These are phyloP conservation scores for Cyclospora cayetanensis DNA, from an alignment of 169 alveolate species.

Conservation along the genomic window DNA sequence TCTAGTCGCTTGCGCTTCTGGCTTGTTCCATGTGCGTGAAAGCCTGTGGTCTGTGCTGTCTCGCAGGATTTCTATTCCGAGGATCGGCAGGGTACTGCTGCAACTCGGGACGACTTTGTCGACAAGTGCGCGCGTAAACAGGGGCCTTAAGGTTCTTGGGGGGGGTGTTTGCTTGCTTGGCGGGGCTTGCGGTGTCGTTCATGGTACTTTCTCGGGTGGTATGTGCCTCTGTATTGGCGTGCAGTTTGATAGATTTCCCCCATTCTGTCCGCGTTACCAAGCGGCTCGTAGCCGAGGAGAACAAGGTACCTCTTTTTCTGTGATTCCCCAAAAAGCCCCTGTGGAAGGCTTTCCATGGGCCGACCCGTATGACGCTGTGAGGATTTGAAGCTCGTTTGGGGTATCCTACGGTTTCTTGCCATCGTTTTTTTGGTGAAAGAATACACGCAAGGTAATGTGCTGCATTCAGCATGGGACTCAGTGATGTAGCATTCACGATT, in stretches of 20 bases:
- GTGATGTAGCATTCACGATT: neutral
- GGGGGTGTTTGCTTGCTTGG: too few relatives aligned
- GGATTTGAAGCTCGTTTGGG: neutral
- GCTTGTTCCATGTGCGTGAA: neutral
- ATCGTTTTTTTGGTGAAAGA: too few relatives aligned
- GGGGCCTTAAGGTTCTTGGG: neutral
- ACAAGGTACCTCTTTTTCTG: too few relatives aligned
- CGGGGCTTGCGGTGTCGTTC: neutral
- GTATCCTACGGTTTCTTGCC: neutral
- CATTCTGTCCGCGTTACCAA: constrained; percentile 3
- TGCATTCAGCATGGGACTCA: too few relatives aligned
- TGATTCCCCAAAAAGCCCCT: too few relatives aligned
- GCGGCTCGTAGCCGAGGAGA: constrained; percentile 29
- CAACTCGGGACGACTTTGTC: constrained; percentile 3
- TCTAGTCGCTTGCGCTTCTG: neutral
- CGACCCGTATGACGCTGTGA: neutral
- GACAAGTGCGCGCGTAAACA: neutral
- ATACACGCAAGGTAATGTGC: too few relatives aligned
- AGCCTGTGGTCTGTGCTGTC: neutral
- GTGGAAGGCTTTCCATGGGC: too few relatives aligned
- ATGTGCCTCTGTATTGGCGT: too few relatives aligned
- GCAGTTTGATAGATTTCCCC: neutral
- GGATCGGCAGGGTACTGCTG: constrained; percentile 30
- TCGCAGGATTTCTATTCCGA: constrained; percentile 29
- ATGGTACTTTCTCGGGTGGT: too few relatives aligned